These are phyloP conservation scores for Cyclostephanos invisitatus DNA, from an alignment of 108 stramenopile species.

Conservation along the genomic window DNA sequence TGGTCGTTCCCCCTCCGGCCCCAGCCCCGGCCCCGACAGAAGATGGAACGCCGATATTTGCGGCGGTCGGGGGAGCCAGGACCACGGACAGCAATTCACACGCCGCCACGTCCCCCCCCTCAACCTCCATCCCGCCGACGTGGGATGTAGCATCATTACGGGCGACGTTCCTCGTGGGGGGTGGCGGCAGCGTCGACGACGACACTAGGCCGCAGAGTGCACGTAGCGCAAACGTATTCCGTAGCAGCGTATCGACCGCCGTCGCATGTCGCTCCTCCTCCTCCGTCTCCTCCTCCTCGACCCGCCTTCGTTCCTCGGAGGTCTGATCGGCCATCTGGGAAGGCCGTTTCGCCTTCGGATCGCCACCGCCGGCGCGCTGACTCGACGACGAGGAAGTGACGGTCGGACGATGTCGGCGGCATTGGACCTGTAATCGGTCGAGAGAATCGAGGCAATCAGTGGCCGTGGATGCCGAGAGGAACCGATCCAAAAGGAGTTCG, in stretches of 20 bases:
- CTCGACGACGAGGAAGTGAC: not conserved
- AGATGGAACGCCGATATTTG: not conserved
- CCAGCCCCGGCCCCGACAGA: not conserved
- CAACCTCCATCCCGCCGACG: conserved; percentile 42
- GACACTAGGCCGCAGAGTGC: conserved; percentile 36
- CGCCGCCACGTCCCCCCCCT: conserved; percentile 42
- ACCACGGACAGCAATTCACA: conserved; percentile 35
- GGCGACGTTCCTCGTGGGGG: not conserved
- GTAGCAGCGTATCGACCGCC: conserved; percentile 30
- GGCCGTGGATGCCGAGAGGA: conserved; percentile 68
- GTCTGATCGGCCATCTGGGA: not conserved
- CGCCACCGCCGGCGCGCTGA: not conserved
- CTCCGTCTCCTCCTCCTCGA: conserved; percentile 16
- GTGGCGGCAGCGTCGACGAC: conserved; percentile 18
- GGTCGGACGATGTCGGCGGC: conserved; percentile 12
- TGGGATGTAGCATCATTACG: not conserved
- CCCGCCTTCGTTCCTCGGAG: not conserved
- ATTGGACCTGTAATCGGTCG: conserved; percentile 35
- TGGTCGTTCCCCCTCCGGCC: conserved; percentile 5
- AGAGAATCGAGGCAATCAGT: conserved; percentile 61
- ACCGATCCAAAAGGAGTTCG: conserved; percentile 60
- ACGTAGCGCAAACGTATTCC: conserved; percentile 15
- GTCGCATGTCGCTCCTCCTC: conserved; percentile 23
- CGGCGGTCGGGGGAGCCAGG: conserved; percentile 13
- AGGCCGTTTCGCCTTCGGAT: conserved; percentile 5